Conservation (phyloP, 768 basidiomycete genomes). For the Tremella fuciformis region DNA sequence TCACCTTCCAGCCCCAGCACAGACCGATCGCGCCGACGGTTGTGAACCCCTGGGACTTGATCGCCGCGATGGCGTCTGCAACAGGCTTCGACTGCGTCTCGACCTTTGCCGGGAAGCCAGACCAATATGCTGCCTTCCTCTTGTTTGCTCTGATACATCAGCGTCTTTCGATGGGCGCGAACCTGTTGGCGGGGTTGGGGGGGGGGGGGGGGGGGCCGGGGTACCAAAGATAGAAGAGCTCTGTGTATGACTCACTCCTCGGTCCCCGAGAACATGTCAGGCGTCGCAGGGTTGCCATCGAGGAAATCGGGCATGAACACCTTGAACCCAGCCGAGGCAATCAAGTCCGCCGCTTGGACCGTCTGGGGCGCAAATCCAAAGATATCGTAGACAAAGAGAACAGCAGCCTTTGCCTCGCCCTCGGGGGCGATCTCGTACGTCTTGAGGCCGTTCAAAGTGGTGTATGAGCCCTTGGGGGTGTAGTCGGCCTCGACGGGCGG, state of each 20-base stretch:
- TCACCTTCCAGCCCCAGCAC: slow-evolving; percentile 46
- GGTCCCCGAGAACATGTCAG: slow-evolving; percentile 59
- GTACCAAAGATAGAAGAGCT: not conserved
- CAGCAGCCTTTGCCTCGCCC: slow-evolving; percentile 32
- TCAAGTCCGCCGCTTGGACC: slow-evolving; percentile 60
- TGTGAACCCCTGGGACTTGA: slow-evolving; percentile 25
- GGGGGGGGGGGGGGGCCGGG: not conserved
- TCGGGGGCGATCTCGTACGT: slow-evolving; percentile 42
- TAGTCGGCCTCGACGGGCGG: slow-evolving; percentile 44
- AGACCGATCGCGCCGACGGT: slow-evolving; percentile 38
- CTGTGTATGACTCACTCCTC: slow-evolving; percentile 54
- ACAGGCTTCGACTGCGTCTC: slow-evolving; percentile 15
- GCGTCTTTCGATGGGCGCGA: slow-evolving; percentile 2
- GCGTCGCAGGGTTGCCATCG: slow-evolving; percentile 57
- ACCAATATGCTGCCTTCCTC: slow-evolving; percentile 57
- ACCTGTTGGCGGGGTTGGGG: not conserved
- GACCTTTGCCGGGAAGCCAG: slow-evolving; percentile 60
- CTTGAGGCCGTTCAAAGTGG: slow-evolving; percentile 33
- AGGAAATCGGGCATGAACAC: slow-evolving; percentile 70
- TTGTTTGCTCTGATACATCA: slow-evolving; percentile 45
- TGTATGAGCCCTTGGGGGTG: slow-evolving; percentile 33
- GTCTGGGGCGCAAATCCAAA: slow-evolving; percentile 45
- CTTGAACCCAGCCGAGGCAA: slow-evolving; percentile 60
- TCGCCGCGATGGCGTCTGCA: slow-evolving; percentile 16
- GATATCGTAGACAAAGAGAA: slow-evolving; percentile 44